A percentile compares a stretch with the other conserved stretches of the same genome.
Conservation (phyloP, 176 grass and related monocot genomes). For the Metroxylon sagu region DNA sequence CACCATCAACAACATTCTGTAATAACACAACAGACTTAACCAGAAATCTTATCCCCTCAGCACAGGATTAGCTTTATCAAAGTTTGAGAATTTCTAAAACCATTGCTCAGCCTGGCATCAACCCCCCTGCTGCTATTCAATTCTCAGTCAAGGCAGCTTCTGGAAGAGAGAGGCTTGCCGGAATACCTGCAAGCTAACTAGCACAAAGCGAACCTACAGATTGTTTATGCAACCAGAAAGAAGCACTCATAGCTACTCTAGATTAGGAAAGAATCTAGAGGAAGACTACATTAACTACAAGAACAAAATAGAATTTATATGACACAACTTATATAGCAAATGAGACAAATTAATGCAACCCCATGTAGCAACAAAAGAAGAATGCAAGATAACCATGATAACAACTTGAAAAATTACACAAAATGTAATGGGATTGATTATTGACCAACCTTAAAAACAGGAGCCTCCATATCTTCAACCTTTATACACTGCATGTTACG, state of each 20-base stretch:
- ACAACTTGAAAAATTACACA: not conserved
- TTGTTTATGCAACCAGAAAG: not conserved
- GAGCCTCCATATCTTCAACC: constrained; percentile 85
- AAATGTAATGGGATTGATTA: not conserved
- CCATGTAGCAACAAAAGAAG: not conserved
- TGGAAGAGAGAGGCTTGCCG: constrained; percentile 4
- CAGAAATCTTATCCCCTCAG: too few species aligned
- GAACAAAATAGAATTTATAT: not conserved
- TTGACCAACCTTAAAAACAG: constrained; percentile 78
- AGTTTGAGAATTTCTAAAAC: too few species aligned
- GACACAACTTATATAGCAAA: too few species aligned
- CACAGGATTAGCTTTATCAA: too few species aligned
- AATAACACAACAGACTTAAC: too few species aligned
- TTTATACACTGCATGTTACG: constrained; percentile 70
- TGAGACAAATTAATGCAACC: too few species aligned
- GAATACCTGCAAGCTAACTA: constrained; percentile 2
- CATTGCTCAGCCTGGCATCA: not conserved
- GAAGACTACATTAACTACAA: not conserved
- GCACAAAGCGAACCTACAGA: not conserved
- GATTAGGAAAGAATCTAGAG: not conserved
- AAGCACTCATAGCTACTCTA: too few species aligned
- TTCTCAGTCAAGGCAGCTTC: constrained; percentile 2
- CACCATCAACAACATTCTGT: too few species aligned
- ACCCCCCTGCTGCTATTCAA: constrained; percentile 3
- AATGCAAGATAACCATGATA: not conserved